Percentiles rank a stretch among this genome's conserved stretches.
These are phyloP conservation scores for Chenopodium formosanum DNA, from an alignment of 148 eudicot species.

Conservation along the genomic window DNA sequence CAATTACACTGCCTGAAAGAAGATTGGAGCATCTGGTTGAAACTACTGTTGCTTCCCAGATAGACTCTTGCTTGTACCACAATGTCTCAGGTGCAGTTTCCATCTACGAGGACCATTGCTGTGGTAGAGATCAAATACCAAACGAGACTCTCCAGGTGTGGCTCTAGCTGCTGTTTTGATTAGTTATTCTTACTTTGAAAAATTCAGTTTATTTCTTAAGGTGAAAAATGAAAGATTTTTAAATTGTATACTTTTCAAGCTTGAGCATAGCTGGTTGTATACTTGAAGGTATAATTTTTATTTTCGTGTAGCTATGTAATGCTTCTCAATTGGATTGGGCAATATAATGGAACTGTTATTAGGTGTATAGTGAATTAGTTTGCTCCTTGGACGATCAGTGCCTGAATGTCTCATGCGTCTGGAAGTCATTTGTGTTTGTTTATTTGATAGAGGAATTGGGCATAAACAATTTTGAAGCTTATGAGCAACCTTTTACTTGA, in stretches of 20 bases:
- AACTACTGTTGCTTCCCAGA: constrained; percentile 54
- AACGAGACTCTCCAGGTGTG: constrained; percentile 80
- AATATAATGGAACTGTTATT: neutral
- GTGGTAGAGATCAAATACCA: constrained; percentile 72
- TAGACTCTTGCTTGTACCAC: constrained; percentile 79
- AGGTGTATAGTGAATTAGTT: neutral
- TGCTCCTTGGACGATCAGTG: neutral
- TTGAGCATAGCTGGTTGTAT: neutral
- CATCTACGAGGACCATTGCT: constrained; percentile 69
- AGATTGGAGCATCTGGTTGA: constrained; percentile 84
- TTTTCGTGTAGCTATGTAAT: neutral
- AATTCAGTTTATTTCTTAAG: neutral
- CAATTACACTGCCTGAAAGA: constrained; percentile 66
- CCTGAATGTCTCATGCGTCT: neutral
- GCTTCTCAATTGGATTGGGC: constrained; percentile 1
- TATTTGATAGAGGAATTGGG: neutral
- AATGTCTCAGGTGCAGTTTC: constrained; percentile 49
- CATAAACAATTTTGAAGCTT: neutral
- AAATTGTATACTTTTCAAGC: neutral
- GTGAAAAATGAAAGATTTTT: neutral
- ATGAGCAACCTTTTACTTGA: neutral
- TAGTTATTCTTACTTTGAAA: neutral
- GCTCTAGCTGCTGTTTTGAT: constrained; percentile 16
- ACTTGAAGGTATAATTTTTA: neutral
- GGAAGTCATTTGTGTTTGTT: neutral